Evolutionary conservation across 345 rosid species (phyloP), one percentile per base, ranked within the genome.

Genomic region (Leavenworthia alabamica): DNA sequence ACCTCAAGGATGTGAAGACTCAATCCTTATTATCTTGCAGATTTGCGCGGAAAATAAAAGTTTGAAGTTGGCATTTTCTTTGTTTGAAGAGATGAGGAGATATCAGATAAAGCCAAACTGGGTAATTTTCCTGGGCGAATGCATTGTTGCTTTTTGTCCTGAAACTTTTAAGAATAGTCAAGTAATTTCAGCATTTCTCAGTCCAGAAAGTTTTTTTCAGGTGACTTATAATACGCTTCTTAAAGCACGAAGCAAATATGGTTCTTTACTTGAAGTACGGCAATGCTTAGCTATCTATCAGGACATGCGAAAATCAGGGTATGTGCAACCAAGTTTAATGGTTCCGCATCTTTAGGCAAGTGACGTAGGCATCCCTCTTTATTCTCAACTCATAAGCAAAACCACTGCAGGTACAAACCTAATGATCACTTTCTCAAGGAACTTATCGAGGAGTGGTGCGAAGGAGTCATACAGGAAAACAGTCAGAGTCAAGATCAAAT

Each of bases 291-390:
- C 90, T 44, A 72, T 92, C 74, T 89, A 86, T 75, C 93, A 82
- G 79, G 91, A 86, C 52, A 85, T 89, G 98, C 72, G 95, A 60
- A 92, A 77, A 78, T 87, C 95, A 35, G 98, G 98, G 96, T 92
- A 82, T 47, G 77, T 44, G 51, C 60, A 31, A 22, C 16, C 15
- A 32, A 47, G n/a, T 41, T 29, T 32, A 56, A 61, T 62, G 5
- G 54, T 27, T 66, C 17, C 9, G 8, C 13, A 40, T 44, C 44
- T 28, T 44, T 19, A 22, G 15, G 29, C n/a, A 11, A 45, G 43
- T 46, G 56, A 35, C n/a, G 49, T 46, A 47, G 36, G 1, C 24
- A 60, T 53, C 46, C 47, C 41, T 16, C 24, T 44, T n/a, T 55
- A 7, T 67, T 60, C 39, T 54, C 54, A 45, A 45, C 72, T 72